Evolutionary conservation across 176 grass and related monocot species (phyloP).

Genomic region (Musa itinerans): DNA sequence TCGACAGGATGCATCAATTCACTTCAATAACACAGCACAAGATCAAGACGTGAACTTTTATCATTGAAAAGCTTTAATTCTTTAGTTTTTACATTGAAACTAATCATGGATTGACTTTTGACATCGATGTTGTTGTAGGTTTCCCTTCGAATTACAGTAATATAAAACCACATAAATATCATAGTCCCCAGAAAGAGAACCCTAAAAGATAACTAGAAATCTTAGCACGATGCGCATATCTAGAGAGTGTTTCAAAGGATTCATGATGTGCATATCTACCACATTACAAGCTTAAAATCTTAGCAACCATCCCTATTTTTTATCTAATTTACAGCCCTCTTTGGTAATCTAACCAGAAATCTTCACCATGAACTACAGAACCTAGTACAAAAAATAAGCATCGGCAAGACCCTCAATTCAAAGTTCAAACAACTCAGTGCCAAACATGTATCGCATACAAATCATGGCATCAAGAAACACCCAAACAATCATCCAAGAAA

Average conservation of each 20-base stretch:
- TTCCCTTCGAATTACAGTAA: not conserved
- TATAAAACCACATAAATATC: not conserved
- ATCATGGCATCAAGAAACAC: not conserved
- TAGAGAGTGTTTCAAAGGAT: not conserved
- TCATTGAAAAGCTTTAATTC: not conserved
- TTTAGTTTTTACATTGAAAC: not conserved
- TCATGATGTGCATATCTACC: not conserved
- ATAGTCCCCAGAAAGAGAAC: not conserved
- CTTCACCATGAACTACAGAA: not conserved
- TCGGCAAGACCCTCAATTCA: not conserved
- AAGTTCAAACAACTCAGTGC: not conserved
- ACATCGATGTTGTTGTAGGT: too few species aligned
- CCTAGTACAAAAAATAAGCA: not conserved
- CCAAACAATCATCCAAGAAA: not conserved
- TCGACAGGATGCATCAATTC: not conserved
- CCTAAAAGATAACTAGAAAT: not conserved
- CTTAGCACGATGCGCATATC: not conserved
- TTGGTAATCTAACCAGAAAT: not conserved
- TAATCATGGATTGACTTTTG: too few species aligned
- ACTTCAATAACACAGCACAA: not conserved
- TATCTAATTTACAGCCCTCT: not conserved
- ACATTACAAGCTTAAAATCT: not conserved
- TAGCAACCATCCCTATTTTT: not conserved
- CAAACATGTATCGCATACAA: not conserved
- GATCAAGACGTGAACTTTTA: not conserved